Base-by-base conservation (phyloP, 2,329 filamentous ascomycete genomes). In the Pseudopyricularia cyperi region DNA sequence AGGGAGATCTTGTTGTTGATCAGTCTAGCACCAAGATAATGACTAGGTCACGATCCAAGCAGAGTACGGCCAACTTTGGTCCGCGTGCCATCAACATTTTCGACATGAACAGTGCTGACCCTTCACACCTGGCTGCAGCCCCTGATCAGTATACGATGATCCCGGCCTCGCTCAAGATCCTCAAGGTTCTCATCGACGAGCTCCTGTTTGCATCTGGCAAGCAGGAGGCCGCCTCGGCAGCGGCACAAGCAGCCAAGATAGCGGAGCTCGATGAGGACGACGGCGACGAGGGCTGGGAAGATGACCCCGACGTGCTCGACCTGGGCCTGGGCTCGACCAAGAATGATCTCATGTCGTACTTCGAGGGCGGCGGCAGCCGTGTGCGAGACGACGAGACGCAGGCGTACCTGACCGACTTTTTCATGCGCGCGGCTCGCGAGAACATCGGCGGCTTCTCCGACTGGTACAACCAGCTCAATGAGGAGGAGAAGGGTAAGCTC, bases 131-230 rank as follows among this genome's bases (percentile, higher is more conserved):
- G 48, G 53, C 54, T 53, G 51, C 30, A 65, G 83, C 91, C 64
- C 93, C 93, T 15, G 90, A 96, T 64, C 83, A 85, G 64, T 97
- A 85, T 71, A 96, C 89, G 6, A 80, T 87, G 55, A 82, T 98
- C 54, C 81, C 90, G 0, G 90, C 90, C 0, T 83, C 88, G 1
- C 77, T 98, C 62, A 98, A 98, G 71, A 96, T 98, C 55, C 71
- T 97, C 68, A 98, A 98, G 72, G 85, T 97, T 4, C 79, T 98
- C 8, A 85, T 97, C 47, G 89, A 95, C 63, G 93, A 98, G 69
- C 79, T 98, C 3, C 74, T 87, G 6, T 89, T 87, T 0, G 88
- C 89, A 2, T 83, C 87, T 4, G 88, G 87, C 24, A 68, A 70
- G n/a, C 69, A 73, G 54, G 71, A 71, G 48, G 76, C 81, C 50